phyloP scores from a whole-genome alignment of 805 yeast genomes.

The Yarrowia phangngaensis region DNA sequence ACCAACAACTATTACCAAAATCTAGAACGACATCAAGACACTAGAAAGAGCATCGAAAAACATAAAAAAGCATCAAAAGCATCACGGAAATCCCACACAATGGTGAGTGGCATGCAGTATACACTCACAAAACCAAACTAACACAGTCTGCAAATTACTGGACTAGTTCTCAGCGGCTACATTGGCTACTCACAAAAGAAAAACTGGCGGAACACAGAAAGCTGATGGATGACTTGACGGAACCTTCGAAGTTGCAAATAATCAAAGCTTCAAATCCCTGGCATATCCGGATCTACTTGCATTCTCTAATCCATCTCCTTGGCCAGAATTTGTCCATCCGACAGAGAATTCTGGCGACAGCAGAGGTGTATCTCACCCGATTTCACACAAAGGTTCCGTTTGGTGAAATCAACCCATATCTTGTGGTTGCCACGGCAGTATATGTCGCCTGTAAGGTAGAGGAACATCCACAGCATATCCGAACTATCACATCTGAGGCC shows the following conservation, averaged over 20 bases:
- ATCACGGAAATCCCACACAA: not conserved
- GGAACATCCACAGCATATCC: slow-evolving; percentile 90
- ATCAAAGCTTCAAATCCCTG: slow-evolving; percentile 37
- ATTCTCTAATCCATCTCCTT: slow-evolving; percentile 60
- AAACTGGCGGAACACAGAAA: slow-evolving; percentile 48
- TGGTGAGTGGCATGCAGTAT: not conserved
- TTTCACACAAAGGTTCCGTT: slow-evolving; percentile 69
- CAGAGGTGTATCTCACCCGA: slow-evolving; percentile 78
- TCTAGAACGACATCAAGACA: not conserved
- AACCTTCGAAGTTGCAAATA: slow-evolving; percentile 40
- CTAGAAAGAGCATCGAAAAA: not conserved
- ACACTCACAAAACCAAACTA: slow-evolving; percentile 2
- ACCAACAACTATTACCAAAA: slow-evolving; percentile 15
- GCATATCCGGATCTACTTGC: slow-evolving; percentile 61
- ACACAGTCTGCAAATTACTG: slow-evolving; percentile 76
- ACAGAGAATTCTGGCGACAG: slow-evolving; percentile 82
- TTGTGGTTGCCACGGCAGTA: slow-evolving; percentile 76
- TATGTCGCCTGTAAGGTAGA: slow-evolving; percentile 92
- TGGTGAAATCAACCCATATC: slow-evolving; percentile 76
- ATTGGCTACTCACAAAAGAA: slow-evolving; percentile 77
- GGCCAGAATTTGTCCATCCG: slow-evolving; percentile 76
- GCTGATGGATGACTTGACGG: slow-evolving; percentile 26
- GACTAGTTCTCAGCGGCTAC: slow-evolving; percentile 73
- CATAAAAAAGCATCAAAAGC: too few species aligned
- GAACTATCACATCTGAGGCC: slow-evolving; percentile 79